These are phyloP conservation scores for Zymoseptoria tritici DNA, from an alignment of 2,329 filamentous ascomycete genomes.

Conservation along the genomic window DNA sequence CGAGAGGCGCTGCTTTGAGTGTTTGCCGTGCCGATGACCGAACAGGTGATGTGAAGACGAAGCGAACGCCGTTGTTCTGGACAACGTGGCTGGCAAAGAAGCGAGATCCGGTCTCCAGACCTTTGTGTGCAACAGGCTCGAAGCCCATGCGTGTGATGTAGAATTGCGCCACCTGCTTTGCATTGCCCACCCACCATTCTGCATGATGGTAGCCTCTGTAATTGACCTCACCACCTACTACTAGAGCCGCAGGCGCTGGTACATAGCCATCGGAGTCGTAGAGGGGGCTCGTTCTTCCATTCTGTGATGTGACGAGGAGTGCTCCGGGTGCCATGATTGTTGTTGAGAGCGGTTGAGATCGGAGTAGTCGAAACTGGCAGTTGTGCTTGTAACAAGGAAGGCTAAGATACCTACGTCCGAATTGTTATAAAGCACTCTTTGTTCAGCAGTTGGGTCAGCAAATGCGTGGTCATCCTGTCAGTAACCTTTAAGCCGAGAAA, in stretches of 20 bases:
- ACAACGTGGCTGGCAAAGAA: constrained; percentile 79
- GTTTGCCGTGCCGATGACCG: constrained; percentile 38
- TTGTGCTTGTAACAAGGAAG: not conserved
- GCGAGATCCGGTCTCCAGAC: constrained; percentile 79
- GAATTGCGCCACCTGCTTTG: constrained; percentile 86
- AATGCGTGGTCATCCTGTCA: not conserved
- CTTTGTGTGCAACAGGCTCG: constrained; percentile 70
- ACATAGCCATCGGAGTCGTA: constrained; percentile 10
- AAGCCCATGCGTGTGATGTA: constrained; percentile 87
- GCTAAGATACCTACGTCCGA: not conserved
- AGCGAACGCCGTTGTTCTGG: constrained; percentile 65
- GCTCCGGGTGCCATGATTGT: constrained; percentile 34
- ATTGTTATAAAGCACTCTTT: not conserved
- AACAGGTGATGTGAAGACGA: constrained; percentile 77
- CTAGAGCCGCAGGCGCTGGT: constrained; percentile 7
- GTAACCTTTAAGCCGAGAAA: not conserved
- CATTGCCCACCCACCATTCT: constrained; percentile 94
- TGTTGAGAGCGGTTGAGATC: constrained; percentile 1
- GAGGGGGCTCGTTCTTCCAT: constrained; percentile 21
- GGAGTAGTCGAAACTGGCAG: not conserved
- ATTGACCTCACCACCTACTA: constrained; percentile 9
- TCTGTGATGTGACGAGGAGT: constrained; percentile 23
- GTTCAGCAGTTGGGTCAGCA: not conserved
- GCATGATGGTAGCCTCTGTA: constrained; percentile 88
- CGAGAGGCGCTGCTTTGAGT: constrained; percentile 27